These are phyloP conservation scores for Annulohypoxylon moriforme DNA, from an alignment of 495 filamentous ascomycete species.

Conservation along the genomic window DNA sequence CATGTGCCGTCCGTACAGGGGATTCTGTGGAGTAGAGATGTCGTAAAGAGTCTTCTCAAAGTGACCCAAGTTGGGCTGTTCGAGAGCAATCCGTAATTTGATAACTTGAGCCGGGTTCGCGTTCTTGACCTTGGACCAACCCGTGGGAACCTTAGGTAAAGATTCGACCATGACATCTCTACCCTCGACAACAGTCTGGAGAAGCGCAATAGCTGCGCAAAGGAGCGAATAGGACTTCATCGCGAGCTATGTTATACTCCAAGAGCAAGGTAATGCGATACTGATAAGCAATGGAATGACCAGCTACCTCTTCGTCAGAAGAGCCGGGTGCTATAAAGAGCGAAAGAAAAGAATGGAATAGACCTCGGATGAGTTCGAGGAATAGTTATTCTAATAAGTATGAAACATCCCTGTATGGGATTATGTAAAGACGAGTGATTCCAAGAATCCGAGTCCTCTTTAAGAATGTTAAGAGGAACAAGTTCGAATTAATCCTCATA, in stretches of 20 bases:
- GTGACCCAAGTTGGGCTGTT: slow-evolving; percentile 61
- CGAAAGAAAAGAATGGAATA: neutral
- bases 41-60: slow-evolving; percentile 72
- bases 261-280: neutral
- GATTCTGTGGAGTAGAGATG: slow-evolving; percentile 70
- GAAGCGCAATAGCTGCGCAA: slow-evolving; percentile 39
- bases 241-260: neutral
- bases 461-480: slow-evolving; percentile 1
- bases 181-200: slow-evolving; percentile 32
- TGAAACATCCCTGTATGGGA: slow-evolving; percentile 20
- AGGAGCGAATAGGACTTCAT: slow-evolving; percentile 43
- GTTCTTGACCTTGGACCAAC: slow-evolving; percentile 59
- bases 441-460: neutral
- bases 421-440: neutral
- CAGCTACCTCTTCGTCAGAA: slow-evolving; percentile 18
- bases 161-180: slow-evolving; percentile 60
- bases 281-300: neutral
- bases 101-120: slow-evolving; percentile 53
- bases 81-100: slow-evolving; percentile 65
- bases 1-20: slow-evolving; percentile 72
- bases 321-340: neutral
- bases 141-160: slow-evolving; percentile 54
- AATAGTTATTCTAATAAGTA: slow-evolving; percentile 29
- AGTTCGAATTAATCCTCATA: neutral
- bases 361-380: neutral